Conservation (phyloP, 805 yeast species). For the Saccharomycopsis sp. region DNA sequence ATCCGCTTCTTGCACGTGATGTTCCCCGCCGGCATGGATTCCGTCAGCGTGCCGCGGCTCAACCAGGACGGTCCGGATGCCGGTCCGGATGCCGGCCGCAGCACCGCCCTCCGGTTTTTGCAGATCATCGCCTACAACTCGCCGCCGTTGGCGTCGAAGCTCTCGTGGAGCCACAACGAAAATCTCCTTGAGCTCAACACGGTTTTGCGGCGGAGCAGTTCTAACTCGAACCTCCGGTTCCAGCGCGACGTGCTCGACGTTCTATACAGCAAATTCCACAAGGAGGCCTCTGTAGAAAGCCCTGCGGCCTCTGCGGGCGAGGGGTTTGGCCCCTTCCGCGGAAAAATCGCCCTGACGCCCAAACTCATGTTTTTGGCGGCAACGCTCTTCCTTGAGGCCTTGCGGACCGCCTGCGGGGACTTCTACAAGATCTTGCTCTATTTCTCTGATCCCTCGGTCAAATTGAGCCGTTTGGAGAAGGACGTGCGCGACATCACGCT, state of each 20-base stretch:
- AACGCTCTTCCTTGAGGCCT: conserved; percentile 65
- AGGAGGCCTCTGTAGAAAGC: conserved; percentile 27
- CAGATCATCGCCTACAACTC: conserved; percentile 72
- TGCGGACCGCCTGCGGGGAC: conserved; percentile 74
- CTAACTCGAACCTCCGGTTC: conserved; percentile 69
- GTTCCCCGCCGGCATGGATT: not conserved
- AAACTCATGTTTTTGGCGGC: conserved; percentile 86
- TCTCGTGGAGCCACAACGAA: conserved; percentile 76
- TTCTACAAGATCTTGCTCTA: conserved; percentile 73
- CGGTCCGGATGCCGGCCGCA: not conserved
- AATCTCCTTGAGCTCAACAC: conserved; percentile 89
- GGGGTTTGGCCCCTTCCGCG: conserved; percentile 37
- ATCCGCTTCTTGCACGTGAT: conserved; percentile 29
- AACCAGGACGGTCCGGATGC: not conserved
- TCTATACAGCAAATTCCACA: not conserved
- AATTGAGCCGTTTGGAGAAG: conserved; percentile 60
- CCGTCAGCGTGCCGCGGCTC: not conserved
- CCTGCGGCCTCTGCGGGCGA: conserved; percentile 26
- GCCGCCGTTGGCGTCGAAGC: conserved; percentile 81
- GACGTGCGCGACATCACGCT: conserved; percentile 33
- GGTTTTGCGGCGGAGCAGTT: conserved; percentile 81
- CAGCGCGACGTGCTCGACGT: conserved; percentile 55
- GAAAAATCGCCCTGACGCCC: conserved; percentile 31
- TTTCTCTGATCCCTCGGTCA: conserved; percentile 79
- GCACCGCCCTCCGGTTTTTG: conserved; percentile 29